Percentiles rank a stretch among this genome's conserved stretches.
Evolutionary conservation across 345 rosid genomes (phyloP).

Genomic region (Citrus inodora): DNA sequence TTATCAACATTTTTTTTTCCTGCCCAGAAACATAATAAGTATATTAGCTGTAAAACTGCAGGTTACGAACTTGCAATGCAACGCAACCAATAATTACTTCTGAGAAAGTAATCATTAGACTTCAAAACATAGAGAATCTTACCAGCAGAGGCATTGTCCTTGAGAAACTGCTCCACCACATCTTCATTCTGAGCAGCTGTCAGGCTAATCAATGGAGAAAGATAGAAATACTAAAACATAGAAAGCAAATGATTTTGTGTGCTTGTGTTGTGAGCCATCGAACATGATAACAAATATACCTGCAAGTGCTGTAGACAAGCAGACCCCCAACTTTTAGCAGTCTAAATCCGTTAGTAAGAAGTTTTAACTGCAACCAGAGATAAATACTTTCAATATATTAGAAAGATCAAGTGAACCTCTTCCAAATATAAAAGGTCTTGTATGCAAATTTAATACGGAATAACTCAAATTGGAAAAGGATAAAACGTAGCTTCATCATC

Average conservation of each 20-base stretch:
- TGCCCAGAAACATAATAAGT: too few relatives aligned
- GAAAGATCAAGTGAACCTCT: not conserved
- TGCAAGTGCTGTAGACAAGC: slow-evolving; percentile 95
- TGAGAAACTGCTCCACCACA: slow-evolving; percentile 66
- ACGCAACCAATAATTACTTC: too few relatives aligned
- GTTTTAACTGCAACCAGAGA: slow-evolving; percentile 56
- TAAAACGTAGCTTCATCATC: not conserved
- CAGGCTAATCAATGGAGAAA: slow-evolving; percentile 45
- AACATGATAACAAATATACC: slow-evolving; percentile 31
- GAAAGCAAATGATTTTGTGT: not conserved
- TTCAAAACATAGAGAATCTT: slow-evolving; percentile 8
- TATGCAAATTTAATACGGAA: not conserved
- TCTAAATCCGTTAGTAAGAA: slow-evolving; percentile 77
- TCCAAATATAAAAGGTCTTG: not conserved
- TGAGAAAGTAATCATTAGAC: not conserved
- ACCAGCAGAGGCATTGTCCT: slow-evolving; percentile 72
- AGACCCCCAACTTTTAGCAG: slow-evolving; percentile 76
- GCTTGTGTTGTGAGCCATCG: not conserved
- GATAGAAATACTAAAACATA: not conserved
- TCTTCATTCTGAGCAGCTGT: slow-evolving; percentile 93
- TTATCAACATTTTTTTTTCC: too few relatives aligned
- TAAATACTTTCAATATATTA: not conserved
- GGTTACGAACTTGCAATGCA: not conserved
- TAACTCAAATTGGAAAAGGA: not conserved
- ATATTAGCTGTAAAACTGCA: not conserved